These are phyloP conservation scores for Colletotrichum spinosum DNA, from an alignment of 2,329 filamentous ascomycete species.

Conservation along the genomic window DNA sequence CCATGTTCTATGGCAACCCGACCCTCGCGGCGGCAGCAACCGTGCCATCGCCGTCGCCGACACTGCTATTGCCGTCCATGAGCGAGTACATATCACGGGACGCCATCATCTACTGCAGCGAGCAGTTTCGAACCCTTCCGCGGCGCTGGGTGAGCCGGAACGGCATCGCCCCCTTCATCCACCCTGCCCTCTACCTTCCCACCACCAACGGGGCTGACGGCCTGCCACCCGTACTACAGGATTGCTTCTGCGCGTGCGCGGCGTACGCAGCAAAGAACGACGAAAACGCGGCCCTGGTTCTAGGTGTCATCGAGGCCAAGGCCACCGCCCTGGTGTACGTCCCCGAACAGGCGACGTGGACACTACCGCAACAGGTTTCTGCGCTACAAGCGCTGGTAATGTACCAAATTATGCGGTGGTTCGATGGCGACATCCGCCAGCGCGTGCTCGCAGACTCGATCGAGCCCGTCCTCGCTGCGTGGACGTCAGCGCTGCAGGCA, in stretches of 20 bases:
- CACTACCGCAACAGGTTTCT: slow-evolving; percentile 38
- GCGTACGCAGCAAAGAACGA: slow-evolving; percentile 43
- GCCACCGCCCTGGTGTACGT: slow-evolving; percentile 38
- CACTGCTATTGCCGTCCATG: slow-evolving; percentile 18
- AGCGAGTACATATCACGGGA: slow-evolving; percentile 29
- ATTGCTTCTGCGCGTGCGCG: slow-evolving; percentile 43
- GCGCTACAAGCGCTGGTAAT: slow-evolving; percentile 41
- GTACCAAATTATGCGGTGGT: slow-evolving; percentile 42
- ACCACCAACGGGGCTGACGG: slow-evolving; percentile 34
- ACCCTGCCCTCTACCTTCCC: slow-evolving; percentile 42
- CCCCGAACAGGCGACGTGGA: slow-evolving; percentile 37
- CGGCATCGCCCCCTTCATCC: slow-evolving; percentile 44
- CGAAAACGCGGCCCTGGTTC: slow-evolving; percentile 40
- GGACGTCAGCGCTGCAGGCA: slow-evolving; percentile 37
- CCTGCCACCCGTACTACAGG: slow-evolving; percentile 43
- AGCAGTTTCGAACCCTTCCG: slow-evolving; percentile 40
- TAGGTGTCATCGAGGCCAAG: slow-evolving; percentile 42
- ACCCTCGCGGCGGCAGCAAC: slow-evolving; percentile 16
- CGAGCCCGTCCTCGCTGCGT: slow-evolving; percentile 37
- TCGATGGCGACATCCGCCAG: slow-evolving; percentile 40
- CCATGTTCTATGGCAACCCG: slow-evolving; percentile 35
- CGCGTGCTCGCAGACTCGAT: slow-evolving; percentile 39
- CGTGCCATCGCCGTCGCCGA: slow-evolving; percentile 22
- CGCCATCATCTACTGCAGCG: slow-evolving; percentile 36
- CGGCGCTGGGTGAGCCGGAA: slow-evolving; percentile 41